phyloP scores from a whole-genome alignment of 2,329 filamentous ascomycete genomes.

The Leptosphaerulina australis region DNA sequence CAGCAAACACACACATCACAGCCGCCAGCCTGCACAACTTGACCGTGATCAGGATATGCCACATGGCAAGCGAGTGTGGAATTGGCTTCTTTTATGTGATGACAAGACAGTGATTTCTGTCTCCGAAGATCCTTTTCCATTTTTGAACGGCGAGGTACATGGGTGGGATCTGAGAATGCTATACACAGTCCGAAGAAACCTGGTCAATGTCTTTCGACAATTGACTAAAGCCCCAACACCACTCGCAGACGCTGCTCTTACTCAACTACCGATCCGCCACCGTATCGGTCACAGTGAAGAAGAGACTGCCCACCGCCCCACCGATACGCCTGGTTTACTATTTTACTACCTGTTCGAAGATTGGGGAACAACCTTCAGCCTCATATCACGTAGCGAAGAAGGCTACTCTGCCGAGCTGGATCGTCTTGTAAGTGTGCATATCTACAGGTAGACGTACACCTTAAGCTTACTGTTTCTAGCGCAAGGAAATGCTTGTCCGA shows the following conservation, averaged over 20 bases:
- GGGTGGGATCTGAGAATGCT: constrained; percentile 55
- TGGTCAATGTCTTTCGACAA: constrained; percentile 66
- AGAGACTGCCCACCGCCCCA: constrained; percentile 54
- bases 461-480: constrained; percentile 35
- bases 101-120: constrained; percentile 76
- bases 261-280: constrained; percentile 53
- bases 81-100: constrained; percentile 72
- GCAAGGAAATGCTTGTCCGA: constrained; percentile 61
- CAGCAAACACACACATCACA: constrained; percentile 27
- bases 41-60: constrained; percentile 50
- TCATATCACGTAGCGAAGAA: constrained; percentile 58
- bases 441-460: fast-evolving
- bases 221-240: constrained; percentile 61
- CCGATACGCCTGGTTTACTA: constrained; percentile 64
- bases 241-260: constrained; percentile 48
- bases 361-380: constrained; percentile 64
- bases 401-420: constrained; percentile 57
- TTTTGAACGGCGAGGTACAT: constrained; percentile 44
- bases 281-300: constrained; percentile 53
- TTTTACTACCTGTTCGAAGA: constrained; percentile 73
- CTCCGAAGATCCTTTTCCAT: constrained; percentile 63
- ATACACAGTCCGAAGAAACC: constrained; percentile 62
- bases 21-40: constrained; percentile 32
- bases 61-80: constrained; percentile 66
- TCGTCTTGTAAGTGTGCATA: constrained; percentile 51